These are phyloP conservation scores for Penicillium daleae DNA, from an alignment of 495 filamentous ascomycete species.

Conservation along the genomic window DNA sequence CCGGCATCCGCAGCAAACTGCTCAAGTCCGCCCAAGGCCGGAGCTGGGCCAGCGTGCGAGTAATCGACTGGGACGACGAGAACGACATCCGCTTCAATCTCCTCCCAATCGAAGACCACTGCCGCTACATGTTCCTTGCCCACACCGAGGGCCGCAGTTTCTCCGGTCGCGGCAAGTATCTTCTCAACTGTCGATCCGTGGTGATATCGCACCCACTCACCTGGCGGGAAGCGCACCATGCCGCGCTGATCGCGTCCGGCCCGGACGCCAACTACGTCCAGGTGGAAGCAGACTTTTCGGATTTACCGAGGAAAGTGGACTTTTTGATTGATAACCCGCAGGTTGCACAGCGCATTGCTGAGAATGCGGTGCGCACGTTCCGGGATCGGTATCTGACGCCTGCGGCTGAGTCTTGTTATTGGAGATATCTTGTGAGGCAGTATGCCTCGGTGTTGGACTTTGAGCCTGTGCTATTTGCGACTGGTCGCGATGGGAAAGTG, in stretches of 20 bases:
- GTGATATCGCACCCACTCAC: conserved; percentile 50
- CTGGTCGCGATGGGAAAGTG: conserved; percentile 32
- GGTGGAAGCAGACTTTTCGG: conserved; percentile 56
- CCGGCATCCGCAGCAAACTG: conserved; percentile 47
- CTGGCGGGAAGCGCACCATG: conserved; percentile 49
- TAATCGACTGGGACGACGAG: conserved; percentile 52
- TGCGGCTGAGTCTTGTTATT: conserved; percentile 64
- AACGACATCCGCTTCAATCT: conserved; percentile 42
- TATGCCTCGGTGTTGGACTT: conserved; percentile 52
- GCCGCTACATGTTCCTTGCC: conserved; percentile 60
- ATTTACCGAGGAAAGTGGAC: conserved; percentile 57
- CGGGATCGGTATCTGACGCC: conserved; percentile 63
- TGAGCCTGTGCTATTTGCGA: conserved; percentile 42
- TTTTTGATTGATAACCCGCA: conserved; percentile 52
- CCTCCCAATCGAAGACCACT: conserved; percentile 59
- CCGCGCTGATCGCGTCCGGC: conserved; percentile 45
- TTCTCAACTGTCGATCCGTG: conserved; percentile 63
- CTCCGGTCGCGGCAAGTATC: conserved; percentile 62
- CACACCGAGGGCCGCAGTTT: conserved; percentile 62
- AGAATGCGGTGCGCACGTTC: conserved; percentile 57
- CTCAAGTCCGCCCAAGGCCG: conserved; percentile 48
- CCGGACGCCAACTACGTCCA: conserved; percentile 63
- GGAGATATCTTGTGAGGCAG: conserved; percentile 54
- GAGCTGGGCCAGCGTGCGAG: conserved; percentile 56
- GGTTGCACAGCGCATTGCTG: conserved; percentile 57